A percentile compares a stretch with the other conserved stretches of the same genome.
phyloP scores from a whole-genome alignment of 2,329 filamentous ascomycete genomes.

The Dryadomyces sulphureus region DNA sequence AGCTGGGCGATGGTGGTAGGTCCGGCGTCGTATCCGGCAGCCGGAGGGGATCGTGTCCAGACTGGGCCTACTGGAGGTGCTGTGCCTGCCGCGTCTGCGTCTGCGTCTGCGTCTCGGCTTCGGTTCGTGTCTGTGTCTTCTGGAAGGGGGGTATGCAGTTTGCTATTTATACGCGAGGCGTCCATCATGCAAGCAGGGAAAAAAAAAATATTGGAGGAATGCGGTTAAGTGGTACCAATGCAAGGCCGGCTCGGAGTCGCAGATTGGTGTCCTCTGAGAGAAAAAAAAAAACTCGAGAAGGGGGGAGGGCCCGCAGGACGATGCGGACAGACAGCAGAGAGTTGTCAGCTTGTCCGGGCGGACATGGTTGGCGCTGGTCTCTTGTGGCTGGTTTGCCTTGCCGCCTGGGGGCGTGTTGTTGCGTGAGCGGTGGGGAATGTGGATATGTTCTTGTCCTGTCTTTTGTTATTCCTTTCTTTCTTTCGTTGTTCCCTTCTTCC shows the following conservation, averaged over 20 bases:
- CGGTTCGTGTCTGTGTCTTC: constrained; percentile 3
- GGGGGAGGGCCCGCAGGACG: constrained; percentile 2
- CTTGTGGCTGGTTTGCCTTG: background rate
- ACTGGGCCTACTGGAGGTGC: background rate
- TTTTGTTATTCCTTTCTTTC: background rate
- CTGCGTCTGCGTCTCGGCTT: background rate
- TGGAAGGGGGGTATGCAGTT: constrained; percentile 8
- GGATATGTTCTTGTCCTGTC: background rate
- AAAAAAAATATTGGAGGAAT: constrained; percentile 5
- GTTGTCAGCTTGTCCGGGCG: background rate
- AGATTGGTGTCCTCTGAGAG: constrained; percentile 2
- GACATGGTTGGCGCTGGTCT: background rate
- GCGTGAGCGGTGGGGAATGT: constrained; percentile 6
- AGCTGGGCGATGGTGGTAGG: background rate
- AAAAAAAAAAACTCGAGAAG: background rate
- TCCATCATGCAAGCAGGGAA: constrained; percentile 8
- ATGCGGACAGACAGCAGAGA: background rate
- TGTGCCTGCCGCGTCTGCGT: background rate
- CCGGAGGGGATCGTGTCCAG: constrained; percentile 5
- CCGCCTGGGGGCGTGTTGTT: constrained; percentile 2
- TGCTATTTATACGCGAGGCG: constrained; percentile 13
- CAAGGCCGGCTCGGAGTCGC: constrained; percentile 10
- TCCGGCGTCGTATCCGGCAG: constrained; percentile 5
- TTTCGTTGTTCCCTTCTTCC: background rate
- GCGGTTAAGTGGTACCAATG: constrained; percentile 12